Conservation (phyloP, 139 green algal species). For the Chlorella sp. region DNA sequence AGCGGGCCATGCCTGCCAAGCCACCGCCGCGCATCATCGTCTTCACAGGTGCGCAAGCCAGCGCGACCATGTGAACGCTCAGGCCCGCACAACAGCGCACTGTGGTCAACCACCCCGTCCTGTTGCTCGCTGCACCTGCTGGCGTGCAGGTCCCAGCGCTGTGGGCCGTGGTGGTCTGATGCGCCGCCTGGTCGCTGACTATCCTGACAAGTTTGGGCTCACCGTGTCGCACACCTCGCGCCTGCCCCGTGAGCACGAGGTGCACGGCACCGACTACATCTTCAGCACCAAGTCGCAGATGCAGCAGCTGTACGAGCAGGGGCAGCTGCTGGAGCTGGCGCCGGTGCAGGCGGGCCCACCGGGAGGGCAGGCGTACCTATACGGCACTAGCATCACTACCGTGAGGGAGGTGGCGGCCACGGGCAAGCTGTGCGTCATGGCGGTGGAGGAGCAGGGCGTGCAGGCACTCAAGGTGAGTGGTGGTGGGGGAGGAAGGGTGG, state of each 20-base stretch:
- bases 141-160: constrained; percentile 26
- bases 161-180: constrained; percentile 46
- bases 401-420: constrained; percentile 61
- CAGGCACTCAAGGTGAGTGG: constrained; percentile 11
- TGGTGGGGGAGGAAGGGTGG: no score
- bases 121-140: no score
- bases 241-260: constrained; percentile 13
- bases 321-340: constrained; percentile 27
- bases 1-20: constrained; percentile 40
- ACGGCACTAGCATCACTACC: constrained; percentile 48
- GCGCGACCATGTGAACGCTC: no score
- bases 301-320: constrained; percentile 6
- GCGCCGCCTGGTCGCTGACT: constrained; percentile 38
- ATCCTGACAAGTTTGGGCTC: constrained; percentile 41
- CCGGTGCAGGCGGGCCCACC: constrained; percentile 6
- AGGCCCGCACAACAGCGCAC: no score
- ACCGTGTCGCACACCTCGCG: constrained; percentile 16
- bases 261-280: constrained; percentile 39
- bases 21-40: constrained; percentile 61
- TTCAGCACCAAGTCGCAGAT: constrained; percentile 43
- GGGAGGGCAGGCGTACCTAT: constrained; percentile 30
- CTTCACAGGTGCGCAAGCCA: constrained; percentile 46
- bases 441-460: constrained; percentile 58
- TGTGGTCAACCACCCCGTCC: no score
- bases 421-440: constrained; percentile 61